Evolutionary conservation across 129 eudicot species (phyloP).

Genomic region (Artemisia argyi): DNA sequence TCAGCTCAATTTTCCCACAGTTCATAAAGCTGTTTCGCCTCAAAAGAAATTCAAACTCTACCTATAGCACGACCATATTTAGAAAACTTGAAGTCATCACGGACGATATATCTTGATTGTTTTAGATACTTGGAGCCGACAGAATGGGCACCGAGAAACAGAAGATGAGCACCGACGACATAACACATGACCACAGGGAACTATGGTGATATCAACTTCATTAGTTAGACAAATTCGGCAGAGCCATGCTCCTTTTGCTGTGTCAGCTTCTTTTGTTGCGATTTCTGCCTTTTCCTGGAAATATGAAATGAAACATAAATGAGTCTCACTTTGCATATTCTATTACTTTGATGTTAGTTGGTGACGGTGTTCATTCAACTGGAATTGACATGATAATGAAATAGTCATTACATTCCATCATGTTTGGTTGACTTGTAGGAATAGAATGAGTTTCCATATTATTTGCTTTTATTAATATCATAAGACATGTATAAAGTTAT

Average conservation of each 20-base stretch:
- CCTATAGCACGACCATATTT: neutral
- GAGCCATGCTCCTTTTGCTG: conserved; percentile 96
- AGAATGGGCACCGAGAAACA: conserved; percentile 92
- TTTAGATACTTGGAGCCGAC: conserved; percentile 84
- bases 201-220: conserved; percentile 72
- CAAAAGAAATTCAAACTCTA: conserved; percentile 1
- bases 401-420: no score
- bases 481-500: no score
- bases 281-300: conserved; percentile 81
- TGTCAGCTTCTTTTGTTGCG: conserved; percentile 91
- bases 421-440: no score
- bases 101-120: conserved; percentile 83
- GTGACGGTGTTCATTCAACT: no score
- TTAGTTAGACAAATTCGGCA: conserved; percentile 83
- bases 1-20: conserved; percentile 8
- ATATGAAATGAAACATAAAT: neutral
- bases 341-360: no score
- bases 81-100: conserved; percentile 34
- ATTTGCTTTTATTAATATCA: neutral
- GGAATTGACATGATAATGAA: no score
- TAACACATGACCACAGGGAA: conserved; percentile 95
- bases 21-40: neutral
- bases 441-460: no score
- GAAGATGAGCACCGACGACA: conserved; percentile 95
- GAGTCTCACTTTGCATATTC: neutral